Evolutionary conservation across 2,329 filamentous ascomycete genomes (phyloP), one percentile per base, ranked within the genome.

Genomic region (Stagonosporopsis vannaccii): DNA sequence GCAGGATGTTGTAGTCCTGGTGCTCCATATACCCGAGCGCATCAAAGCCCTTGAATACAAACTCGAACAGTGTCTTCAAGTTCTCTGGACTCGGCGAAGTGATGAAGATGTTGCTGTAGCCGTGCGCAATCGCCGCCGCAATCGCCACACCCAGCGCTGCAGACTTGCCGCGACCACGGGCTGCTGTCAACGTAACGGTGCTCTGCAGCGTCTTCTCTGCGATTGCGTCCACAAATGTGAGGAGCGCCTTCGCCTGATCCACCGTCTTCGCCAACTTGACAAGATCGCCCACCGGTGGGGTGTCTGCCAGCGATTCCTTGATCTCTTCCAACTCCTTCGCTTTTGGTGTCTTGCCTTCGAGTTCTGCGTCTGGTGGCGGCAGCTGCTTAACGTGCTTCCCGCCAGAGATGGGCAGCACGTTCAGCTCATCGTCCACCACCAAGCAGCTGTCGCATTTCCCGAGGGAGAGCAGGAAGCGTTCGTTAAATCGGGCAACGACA

Each of bases 21-120:
- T 99, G 95, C 68, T 99, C 95, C 62, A 92, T 87, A 71, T 99
- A 99, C 28, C 90, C 91, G 25, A 99, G 83, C 11, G 93, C 91
- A 74, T 99, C 95, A 69, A 99, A 99, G 0, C 93, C 95, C 76
- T 97, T 98, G 83, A 99, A 97, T 17, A 99, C 86, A 70, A 99
- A 99, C 70, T 99, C 93, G 73, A 99, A 99, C 7, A 99, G 82
- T 0, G 95, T 99, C 80, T 98, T 99, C 83, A 99, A 83, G 78
- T 99, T 99, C 79, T 99, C 96, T 0, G 95, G 95, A 59, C 92
- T 97, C 0, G 94, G 94, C 1, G 94, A 98, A 1, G 95, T 99
- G 73, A 99, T 97, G 79, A 99, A 99, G 69, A 99, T 97, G 76
- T 99, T 99, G 81, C 92, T 97, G 78, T 99, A 99, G 23, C 95